Evolutionary conservation across 164 flowering plant genomes (phyloP).

Genomic region (Echeveria elegans): DNA sequence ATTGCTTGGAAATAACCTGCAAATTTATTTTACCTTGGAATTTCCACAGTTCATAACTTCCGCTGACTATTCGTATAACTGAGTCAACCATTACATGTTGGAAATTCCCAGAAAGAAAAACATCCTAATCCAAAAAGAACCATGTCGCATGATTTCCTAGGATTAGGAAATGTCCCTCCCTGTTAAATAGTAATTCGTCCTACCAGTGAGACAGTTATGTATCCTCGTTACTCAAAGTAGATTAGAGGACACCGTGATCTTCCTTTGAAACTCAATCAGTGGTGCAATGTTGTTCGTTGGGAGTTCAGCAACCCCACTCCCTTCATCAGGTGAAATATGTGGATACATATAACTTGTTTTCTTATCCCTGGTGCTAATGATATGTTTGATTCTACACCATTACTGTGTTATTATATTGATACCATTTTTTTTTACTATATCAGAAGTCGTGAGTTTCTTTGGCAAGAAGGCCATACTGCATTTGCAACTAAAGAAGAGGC

Average conservation of each 20-base stretch:
- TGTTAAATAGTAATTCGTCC: slow-evolving; percentile 96
- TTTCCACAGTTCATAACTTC: no score
- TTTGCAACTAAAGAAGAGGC: slow-evolving; percentile 90
- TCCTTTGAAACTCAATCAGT: slow-evolving; percentile 89
- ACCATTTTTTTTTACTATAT: slow-evolving; percentile 9
- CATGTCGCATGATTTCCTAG: no score
- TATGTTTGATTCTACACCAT: neutral
- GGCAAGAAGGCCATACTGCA: slow-evolving; percentile 99
- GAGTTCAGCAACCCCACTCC: slow-evolving; percentile 98
- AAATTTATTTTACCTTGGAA: no score
- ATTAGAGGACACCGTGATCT: slow-evolving; percentile 95
- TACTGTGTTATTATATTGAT: neutral
- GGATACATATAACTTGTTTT: neutral
- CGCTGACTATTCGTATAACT: no score
- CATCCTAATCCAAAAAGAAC: no score
- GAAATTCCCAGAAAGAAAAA: no score
- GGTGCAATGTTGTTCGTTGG: slow-evolving; percentile 99
- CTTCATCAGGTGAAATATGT: slow-evolving; percentile 61
- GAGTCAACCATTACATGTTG: no score
- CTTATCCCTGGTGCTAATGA: neutral
- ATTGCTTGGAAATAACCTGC: no score
- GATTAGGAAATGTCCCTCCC: no score
- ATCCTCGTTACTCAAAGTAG: slow-evolving; percentile 93
- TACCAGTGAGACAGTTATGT: slow-evolving; percentile 99
- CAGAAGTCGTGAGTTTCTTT: slow-evolving; percentile 97